Conservation (phyloP, 1,139 yeast genomes). For the Sugiyamaella sp. region DNA sequence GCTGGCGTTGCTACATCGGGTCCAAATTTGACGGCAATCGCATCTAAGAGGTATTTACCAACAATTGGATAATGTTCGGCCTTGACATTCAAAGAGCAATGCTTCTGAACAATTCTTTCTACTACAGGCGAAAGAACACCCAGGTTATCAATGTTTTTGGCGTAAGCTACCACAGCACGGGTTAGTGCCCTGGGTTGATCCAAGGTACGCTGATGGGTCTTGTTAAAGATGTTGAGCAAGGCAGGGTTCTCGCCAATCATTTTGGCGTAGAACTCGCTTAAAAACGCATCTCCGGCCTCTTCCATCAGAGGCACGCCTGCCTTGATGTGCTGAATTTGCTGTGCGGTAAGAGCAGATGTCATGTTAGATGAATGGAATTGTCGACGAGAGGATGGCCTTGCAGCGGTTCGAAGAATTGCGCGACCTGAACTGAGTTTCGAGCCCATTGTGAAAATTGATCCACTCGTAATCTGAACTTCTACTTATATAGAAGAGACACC, state of each 20-base stretch:
- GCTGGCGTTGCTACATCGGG: conserved; percentile 57
- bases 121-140: conserved; percentile 58
- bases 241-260: conserved; percentile 59
- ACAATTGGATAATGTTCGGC: conserved; percentile 71
- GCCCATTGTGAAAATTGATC: neutral
- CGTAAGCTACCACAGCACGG: conserved; percentile 62
- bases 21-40: conserved; percentile 61
- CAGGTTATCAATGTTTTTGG: conserved; percentile 63
- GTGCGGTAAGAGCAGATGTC: conserved; percentile 28
- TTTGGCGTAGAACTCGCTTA: conserved; percentile 55
- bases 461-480: no score
- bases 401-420: neutral
- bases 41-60: conserved; percentile 56
- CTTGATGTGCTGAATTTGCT: conserved; percentile 49
- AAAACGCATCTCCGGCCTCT: conserved; percentile 57
- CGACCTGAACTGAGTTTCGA: neutral
- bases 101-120: conserved; percentile 63
- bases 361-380: neutral
- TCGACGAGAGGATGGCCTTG: neutral
- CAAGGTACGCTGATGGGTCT: conserved; percentile 56
- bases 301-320: conserved; percentile 64
- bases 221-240: conserved; percentile 62
- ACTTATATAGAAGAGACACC: no score
- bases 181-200: conserved; percentile 70
- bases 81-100: conserved; percentile 61